These are phyloP conservation scores for Bisporella sp. DNA, from an alignment of 2,329 filamentous ascomycete genomes.

Conservation along the genomic window DNA sequence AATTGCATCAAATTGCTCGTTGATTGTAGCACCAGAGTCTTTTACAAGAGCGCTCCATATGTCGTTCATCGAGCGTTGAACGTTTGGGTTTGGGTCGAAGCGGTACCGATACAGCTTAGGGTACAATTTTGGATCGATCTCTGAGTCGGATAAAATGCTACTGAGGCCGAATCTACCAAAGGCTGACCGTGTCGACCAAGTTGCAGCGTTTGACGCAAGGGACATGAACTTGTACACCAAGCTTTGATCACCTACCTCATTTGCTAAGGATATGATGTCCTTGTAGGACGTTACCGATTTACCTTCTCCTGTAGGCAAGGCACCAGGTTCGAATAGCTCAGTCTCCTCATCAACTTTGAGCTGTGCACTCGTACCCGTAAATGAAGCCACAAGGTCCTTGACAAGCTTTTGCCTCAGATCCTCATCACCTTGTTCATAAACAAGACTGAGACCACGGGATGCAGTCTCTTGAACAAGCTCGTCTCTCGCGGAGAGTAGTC, in stretches of 20 bases:
- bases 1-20: constrained; percentile 80
- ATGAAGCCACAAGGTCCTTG: constrained; percentile 63
- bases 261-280: constrained; percentile 91
- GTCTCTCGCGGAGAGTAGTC: constrained; percentile 78
- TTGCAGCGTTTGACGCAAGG: constrained; percentile 87
- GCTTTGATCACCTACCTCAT: constrained; percentile 91
- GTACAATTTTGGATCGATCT: constrained; percentile 87
- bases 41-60: constrained; percentile 97
- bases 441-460: constrained; percentile 80
- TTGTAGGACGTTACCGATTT: constrained; percentile 92
- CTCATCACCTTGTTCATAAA: constrained; percentile 87
- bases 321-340: constrained; percentile 46
- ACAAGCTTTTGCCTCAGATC: constrained; percentile 72
- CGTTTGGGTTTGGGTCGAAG: constrained; percentile 91
- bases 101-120: constrained; percentile 91
- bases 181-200: constrained; percentile 94
- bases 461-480: constrained; percentile 95
- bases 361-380: constrained; percentile 60
- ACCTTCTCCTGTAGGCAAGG: constrained; percentile 11
- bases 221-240: constrained; percentile 99
- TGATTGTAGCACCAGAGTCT: constrained; percentile 69
- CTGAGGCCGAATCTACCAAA: constrained; percentile 93
- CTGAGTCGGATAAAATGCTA: constrained; percentile 82
- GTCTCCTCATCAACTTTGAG: constrained; percentile 87
- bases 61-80: constrained; percentile 91